Evolutionary conservation across 2,329 filamentous ascomycete genomes (phyloP).

Genomic region (Sordariomycetes sp.): DNA sequence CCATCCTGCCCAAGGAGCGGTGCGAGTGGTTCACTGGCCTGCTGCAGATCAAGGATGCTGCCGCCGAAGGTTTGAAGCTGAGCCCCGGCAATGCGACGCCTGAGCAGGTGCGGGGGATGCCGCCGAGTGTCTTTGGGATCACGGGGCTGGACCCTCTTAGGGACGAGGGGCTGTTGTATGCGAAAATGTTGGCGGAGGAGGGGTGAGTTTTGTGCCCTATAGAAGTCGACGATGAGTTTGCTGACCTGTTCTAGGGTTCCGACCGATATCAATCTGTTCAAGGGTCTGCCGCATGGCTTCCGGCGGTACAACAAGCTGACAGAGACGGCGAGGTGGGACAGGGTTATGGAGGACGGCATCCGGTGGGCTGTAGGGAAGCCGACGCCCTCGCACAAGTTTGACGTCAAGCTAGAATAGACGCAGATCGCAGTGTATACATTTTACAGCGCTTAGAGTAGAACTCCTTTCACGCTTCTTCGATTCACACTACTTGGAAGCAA

Average conservation of each 20-base stretch:
- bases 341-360: slow-evolving; percentile 29
- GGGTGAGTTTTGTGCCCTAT: slow-evolving; percentile 19
- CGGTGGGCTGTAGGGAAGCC: slow-evolving; percentile 26
- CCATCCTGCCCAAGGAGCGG: slow-evolving; percentile 30
- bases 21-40: slow-evolving; percentile 20
- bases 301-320: slow-evolving; percentile 25
- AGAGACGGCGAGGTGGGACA: slow-evolving; percentile 28
- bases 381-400: slow-evolving; percentile 14
- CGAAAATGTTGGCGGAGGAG: slow-evolving; percentile 28
- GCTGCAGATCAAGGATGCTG: slow-evolving; percentile 13
- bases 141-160: slow-evolving; percentile 34
- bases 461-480: too few relatives aligned
- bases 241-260: slow-evolving; percentile 25
- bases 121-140: slow-evolving; percentile 31
- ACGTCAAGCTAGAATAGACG: slow-evolving; percentile 6
- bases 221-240: neutral
- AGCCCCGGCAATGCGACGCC: slow-evolving; percentile 23
- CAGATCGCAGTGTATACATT: too few relatives aligned
- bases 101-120: slow-evolving; percentile 26
- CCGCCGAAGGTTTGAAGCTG: slow-evolving; percentile 20
- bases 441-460: neutral
- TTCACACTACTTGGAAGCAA: too few relatives aligned
- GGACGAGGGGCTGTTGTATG: slow-evolving; percentile 38
- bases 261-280: slow-evolving; percentile 35
- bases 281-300: slow-evolving; percentile 42